Base-by-base conservation (phyloP, 1,139 yeast species). In the Neolecta irregularis region DNA sequence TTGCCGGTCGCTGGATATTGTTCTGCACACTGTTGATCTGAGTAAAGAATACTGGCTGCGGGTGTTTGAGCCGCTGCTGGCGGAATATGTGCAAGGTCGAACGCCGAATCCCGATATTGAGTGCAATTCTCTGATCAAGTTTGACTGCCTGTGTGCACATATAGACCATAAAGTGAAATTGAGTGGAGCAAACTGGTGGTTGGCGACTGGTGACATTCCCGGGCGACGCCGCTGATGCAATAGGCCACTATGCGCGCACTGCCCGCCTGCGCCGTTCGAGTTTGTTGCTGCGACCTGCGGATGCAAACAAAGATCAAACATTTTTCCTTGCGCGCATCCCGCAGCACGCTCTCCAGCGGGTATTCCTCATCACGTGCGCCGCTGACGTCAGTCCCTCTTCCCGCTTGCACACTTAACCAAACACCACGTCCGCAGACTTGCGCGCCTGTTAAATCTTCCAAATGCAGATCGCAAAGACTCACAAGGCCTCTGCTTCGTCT, bases 81-180 rank as follows among this genome's bases (percentile, higher is more conserved):
- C 67, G 3, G 64, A 64, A 50, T 88, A 85, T 51, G 58, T 63
- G 32, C 50, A 44, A 8, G 99, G 98, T 0, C 48, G 65, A 26
- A 88, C 99, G 0, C 99, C 98, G 0, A 91, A 91, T 47, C 98
- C 98, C 0, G 99, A 88, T 52, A 74, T 85, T 17, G 72, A 75
- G 20, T 88, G 99, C 54, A 88, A 88, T 52, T 65, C 69, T 41
- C 67, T 70, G 49, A 77, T 88, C 47, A 88, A 88, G 53, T 88
- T 88, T 58, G 98, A 98, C 1, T 67, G 64, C 38, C 62, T 88
- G 55, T 54, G 72, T 5, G 67, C 72, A 12, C 65, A 72, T 48
- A 54, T 83, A 28, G 56, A 60, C 30, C 37, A 48, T 0, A 54
- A 32, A 22, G 35, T 24, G n/a, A 16, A 8, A 23, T 8, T 21